These are phyloP conservation scores for Thinopyrum elongatum DNA, from an alignment of 176 grass and related monocot genomes.

Conservation along the genomic window DNA sequence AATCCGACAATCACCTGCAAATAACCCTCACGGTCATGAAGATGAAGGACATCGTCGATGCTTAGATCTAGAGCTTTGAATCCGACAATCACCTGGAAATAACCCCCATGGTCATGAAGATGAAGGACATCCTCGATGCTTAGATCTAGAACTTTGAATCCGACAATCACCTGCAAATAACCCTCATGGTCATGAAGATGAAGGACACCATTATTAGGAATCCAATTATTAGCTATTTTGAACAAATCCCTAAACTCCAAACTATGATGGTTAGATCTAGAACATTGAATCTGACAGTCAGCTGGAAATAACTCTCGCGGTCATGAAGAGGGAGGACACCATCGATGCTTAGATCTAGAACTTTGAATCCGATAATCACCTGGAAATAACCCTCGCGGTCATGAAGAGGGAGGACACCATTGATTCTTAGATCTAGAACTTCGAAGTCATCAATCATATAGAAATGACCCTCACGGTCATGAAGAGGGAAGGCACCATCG, in stretches of 20 bases:
- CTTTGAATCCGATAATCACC: neutral
- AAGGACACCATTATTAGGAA: neutral
- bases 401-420: neutral
- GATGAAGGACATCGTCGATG: neutral
- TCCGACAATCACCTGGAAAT: neutral
- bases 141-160: too few relatives aligned
- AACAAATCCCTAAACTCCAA: too few relatives aligned
- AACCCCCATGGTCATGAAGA: neutral
- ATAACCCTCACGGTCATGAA: neutral
- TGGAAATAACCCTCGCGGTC: neutral
- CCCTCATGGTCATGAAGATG: neutral
- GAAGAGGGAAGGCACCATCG: neutral
- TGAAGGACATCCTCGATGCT: too few relatives aligned
- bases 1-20: neutral
- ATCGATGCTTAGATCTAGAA: neutral
- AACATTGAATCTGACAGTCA: neutral
- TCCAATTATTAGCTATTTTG: too few relatives aligned
- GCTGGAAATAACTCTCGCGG: neutral
- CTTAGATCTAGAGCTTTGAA: neutral
- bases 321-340: neutral
- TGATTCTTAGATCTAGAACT: neutral
- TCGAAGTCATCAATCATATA: neutral
- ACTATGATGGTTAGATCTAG: neutral
- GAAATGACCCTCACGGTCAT: neutral
- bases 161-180: too few relatives aligned